Percentiles rank a stretch among this genome's conserved stretches.
phyloP scores from a whole-genome alignment of 306 rosid species.

The Cicer yamashitae region DNA sequence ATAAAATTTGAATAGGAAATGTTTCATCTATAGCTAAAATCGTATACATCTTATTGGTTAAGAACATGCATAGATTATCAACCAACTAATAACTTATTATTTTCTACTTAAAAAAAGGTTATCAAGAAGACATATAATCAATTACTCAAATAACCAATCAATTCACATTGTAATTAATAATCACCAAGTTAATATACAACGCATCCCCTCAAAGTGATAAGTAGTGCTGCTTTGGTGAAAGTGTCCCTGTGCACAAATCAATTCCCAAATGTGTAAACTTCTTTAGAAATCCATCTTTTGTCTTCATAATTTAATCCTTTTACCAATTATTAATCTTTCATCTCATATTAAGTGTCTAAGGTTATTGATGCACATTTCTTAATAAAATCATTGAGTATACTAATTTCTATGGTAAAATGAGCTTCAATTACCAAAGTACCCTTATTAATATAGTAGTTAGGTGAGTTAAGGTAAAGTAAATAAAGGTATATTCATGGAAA shows the following conservation, averaged over 20 bases:
- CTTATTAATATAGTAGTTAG: too few species aligned
- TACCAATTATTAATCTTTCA: neutral
- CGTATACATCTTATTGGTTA: constrained; percentile 1
- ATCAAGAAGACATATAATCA: neutral
- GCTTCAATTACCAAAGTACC: too few species aligned
- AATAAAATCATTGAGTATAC: too few species aligned
- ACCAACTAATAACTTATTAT: neutral
- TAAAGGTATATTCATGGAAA: too few species aligned
- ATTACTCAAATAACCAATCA: constrained; percentile 2
- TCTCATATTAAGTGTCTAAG: too few species aligned
- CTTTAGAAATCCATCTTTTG: constrained; percentile 6
- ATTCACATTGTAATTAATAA: neutral
- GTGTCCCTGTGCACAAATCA: neutral
- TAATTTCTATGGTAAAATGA: too few species aligned
- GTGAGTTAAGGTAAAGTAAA: too few species aligned
- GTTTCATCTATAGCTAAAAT: neutral
- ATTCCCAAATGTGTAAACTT: neutral
- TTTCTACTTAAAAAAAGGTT: neutral
- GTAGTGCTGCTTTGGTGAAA: neutral
- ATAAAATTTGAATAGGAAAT: constrained; percentile 7
- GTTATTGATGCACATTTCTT: too few species aligned
- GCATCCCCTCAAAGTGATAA: constrained; percentile 8
- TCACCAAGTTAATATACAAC: neutral
- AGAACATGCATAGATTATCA: neutral
- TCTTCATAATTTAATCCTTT: neutral